A percentile compares a stretch with the other conserved stretches of the same genome.
Conservation (phyloP, 164 flowering plant genomes). For the Sextonia rubra region DNA sequence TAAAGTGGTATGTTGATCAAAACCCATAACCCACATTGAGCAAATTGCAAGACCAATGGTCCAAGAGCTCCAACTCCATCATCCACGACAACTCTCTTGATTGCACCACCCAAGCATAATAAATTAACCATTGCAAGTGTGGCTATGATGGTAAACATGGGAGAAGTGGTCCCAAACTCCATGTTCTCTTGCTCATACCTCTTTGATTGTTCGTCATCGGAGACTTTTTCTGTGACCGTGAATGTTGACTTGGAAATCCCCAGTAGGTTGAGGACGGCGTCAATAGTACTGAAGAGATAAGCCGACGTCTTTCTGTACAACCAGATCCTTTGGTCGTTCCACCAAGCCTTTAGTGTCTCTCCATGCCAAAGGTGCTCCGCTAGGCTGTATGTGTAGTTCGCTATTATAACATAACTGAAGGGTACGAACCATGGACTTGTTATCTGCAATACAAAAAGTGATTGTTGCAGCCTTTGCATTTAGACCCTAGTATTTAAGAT, state of each 20-base stretch:
- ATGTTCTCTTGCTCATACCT: slow-evolving; percentile 56
- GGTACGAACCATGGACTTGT: slow-evolving; percentile 68
- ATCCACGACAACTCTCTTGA: neutral
- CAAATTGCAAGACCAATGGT: slow-evolving; percentile 16
- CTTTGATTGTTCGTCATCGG: slow-evolving; percentile 39
- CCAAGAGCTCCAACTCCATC: slow-evolving; percentile 2
- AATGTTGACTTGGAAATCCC: slow-evolving; percentile 43
- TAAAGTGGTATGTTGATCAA: slow-evolving; percentile 25
- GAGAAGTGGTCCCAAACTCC: too few relatives aligned
- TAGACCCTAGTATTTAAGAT: too few relatives aligned
- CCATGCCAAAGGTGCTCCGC: slow-evolving; percentile 39
- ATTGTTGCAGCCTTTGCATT: too few relatives aligned
- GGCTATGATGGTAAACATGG: slow-evolving; percentile 49
- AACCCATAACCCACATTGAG: slow-evolving; percentile 19
- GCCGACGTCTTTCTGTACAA: slow-evolving; percentile 51
- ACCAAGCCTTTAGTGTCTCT: slow-evolving; percentile 37
- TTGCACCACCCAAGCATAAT: slow-evolving; percentile 24
- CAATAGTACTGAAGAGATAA: slow-evolving; percentile 48
- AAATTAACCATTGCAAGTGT: slow-evolving; percentile 56
- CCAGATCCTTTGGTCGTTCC: slow-evolving; percentile 22
- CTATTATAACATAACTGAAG: slow-evolving; percentile 41
- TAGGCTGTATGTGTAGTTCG: slow-evolving; percentile 28
- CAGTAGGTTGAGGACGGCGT: slow-evolving; percentile 31
- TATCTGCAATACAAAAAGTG: neutral
- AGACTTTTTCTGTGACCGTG: slow-evolving; percentile 47